Evolutionary conservation across 1,284 basidiomycete species (phyloP).

Genomic region (Ustilago bromivora): DNA sequence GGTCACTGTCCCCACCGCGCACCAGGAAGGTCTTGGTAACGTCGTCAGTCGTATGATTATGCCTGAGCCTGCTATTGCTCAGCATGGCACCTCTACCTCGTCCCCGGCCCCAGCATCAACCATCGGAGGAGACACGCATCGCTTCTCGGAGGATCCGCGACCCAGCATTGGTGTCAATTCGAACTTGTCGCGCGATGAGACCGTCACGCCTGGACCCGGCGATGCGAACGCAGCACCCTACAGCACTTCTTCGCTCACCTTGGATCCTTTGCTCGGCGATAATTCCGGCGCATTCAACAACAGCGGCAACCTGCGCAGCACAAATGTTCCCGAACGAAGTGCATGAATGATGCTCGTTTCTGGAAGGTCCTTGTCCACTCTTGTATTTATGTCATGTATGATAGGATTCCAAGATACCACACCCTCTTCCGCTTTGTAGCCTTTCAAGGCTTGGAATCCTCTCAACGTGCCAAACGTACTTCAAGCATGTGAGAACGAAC

Average conservation of each 20-base stretch:
- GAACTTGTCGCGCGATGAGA: constrained; percentile 25
- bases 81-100: constrained; percentile 14
- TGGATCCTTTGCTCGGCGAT: constrained; percentile 46
- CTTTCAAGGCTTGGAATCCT: background rate
- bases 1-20: constrained; percentile 23
- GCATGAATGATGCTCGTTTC: background rate
- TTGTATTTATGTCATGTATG: constrained; percentile 3
- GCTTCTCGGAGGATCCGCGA: constrained; percentile 25
- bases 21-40: constrained; percentile 43
- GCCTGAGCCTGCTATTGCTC: constrained; percentile 11
- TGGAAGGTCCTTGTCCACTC: background rate
- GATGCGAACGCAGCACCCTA: constrained; percentile 9
- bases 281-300: constrained; percentile 17
- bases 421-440: background rate
- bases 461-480: background rate
- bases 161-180: constrained; percentile 36
- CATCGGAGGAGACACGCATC: background rate
- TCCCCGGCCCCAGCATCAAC: constrained; percentile 19
- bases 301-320: background rate
- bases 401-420: constrained; percentile 2
- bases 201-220: constrained; percentile 6
- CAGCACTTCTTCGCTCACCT: constrained; percentile 28
- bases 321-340: constrained; percentile 3
- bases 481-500: background rate
- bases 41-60: constrained; percentile 49